Evolutionary conservation across 352 stramenopile species (phyloP).

Genomic region (Pythium myriotylum): DNA sequence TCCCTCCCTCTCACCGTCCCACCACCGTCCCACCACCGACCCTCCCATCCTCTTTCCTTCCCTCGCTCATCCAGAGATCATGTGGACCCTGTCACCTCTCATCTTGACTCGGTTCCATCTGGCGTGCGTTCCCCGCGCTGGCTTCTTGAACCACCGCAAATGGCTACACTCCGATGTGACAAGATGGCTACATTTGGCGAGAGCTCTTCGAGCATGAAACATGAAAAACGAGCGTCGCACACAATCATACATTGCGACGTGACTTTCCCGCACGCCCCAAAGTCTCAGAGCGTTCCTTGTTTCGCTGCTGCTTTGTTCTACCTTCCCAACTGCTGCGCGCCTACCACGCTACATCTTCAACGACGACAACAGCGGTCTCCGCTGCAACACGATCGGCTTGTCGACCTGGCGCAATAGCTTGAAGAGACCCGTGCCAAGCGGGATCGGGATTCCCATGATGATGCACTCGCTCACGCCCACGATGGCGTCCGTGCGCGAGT

Average conservation of each 20-base stretch:
- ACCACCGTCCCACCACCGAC: too few relatives aligned
- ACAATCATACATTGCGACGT: background rate
- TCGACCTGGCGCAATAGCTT: constrained; percentile 92
- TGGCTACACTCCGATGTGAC: background rate
- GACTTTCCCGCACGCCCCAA: background rate
- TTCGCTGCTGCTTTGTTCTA: background rate
- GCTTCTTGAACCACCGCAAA: background rate
- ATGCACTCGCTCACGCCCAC: constrained; percentile 99
- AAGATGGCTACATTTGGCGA: constrained; percentile 2
- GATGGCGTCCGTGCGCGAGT: constrained; percentile 97
- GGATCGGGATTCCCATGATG: constrained; percentile 99
- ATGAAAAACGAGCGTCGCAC: background rate
- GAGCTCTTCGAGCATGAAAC: too few relatives aligned
- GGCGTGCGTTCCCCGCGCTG: background rate
- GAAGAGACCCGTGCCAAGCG: constrained; percentile 98
- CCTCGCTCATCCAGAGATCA: background rate
- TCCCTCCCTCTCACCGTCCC: too few relatives aligned
- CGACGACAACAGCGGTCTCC: constrained; percentile 53
- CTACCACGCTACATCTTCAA: constrained; percentile 23
- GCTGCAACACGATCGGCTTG: constrained; percentile 68
- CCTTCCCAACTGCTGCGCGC: background rate
- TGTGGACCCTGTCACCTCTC: background rate
- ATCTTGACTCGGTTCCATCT: too few relatives aligned
- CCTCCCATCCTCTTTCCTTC: too few relatives aligned
- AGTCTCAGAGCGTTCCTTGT: too few relatives aligned